phyloP scores from a whole-genome alignment of 208 protist species.

The Crithidia bombi region DNA sequence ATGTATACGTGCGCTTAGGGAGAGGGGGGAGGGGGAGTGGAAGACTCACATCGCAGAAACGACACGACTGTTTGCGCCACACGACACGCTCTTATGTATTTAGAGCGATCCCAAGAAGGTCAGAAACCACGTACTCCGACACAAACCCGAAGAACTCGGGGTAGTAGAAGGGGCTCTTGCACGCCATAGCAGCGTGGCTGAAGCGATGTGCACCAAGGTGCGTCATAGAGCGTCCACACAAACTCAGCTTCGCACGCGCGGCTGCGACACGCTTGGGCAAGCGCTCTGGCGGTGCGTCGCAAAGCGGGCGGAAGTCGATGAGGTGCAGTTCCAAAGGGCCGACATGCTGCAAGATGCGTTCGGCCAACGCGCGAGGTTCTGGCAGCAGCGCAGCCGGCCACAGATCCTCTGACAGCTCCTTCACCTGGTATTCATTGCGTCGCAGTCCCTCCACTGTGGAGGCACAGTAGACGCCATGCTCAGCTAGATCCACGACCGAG shows the following conservation, averaged over 20 bases:
- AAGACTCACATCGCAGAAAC: background rate
- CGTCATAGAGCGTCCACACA: slow-evolving; percentile 4
- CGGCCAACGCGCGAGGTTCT: slow-evolving; percentile 38
- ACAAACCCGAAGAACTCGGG: slow-evolving; percentile 36
- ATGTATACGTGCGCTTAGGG: too few species aligned
- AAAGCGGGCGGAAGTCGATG: slow-evolving; percentile 38
- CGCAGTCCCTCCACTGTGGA: slow-evolving; percentile 11
- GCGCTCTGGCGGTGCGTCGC: background rate
- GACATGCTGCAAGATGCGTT: slow-evolving; percentile 31
- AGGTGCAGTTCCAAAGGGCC: slow-evolving; percentile 46
- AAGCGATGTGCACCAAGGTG: slow-evolving; percentile 15
- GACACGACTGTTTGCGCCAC: background rate
- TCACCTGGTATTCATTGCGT: slow-evolving; percentile 14
- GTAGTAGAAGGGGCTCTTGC: slow-evolving; percentile 30
- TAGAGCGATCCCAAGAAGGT: slow-evolving; percentile 16
- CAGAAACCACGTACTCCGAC: slow-evolving; percentile 32
- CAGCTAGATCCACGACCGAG: slow-evolving; percentile 5
- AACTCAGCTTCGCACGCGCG: slow-evolving; percentile 2
- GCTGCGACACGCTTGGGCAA: background rate
- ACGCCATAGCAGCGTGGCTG: slow-evolving; percentile 33
- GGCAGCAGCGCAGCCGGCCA: slow-evolving; percentile 46
- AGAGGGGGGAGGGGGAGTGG: too few species aligned
- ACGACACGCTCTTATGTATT: background rate
- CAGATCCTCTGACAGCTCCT: slow-evolving; percentile 7
- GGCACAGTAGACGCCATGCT: slow-evolving; percentile 19